Percentiles rank a stretch among this genome's conserved stretches.
Conservation (phyloP, 768 basidiomycete genomes). For the Phlegmacium glaucopus region DNA sequence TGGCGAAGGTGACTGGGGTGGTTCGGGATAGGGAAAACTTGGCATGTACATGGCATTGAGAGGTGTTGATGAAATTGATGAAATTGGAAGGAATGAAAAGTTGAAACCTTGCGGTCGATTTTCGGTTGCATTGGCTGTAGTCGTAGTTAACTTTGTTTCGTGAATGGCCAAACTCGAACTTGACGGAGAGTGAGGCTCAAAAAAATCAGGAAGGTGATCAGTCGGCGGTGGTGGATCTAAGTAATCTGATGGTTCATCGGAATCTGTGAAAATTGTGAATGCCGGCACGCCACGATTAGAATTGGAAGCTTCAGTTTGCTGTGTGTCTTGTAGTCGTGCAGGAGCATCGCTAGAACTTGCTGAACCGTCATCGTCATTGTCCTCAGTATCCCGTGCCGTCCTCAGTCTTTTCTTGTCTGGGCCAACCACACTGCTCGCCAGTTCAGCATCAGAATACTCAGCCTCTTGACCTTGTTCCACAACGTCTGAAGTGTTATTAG, state of each 20-base stretch:
- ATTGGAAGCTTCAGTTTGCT: slow-evolving; percentile 5
- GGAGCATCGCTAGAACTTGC: slow-evolving; percentile 7
- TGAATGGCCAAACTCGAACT: slow-evolving; percentile 12
- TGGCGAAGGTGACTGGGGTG: slow-evolving; percentile 58
- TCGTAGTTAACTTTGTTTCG: slow-evolving; percentile 11
- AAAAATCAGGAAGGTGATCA: slow-evolving; percentile 50
- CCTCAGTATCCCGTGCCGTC: slow-evolving; percentile 18
- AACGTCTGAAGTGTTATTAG: slow-evolving; percentile 38
- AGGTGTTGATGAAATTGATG: slow-evolving; percentile 55
- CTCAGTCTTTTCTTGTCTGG: slow-evolving; percentile 55
- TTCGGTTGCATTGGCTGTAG: slow-evolving; percentile 44
- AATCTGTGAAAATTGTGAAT: slow-evolving; percentile 16
- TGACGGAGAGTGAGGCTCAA: slow-evolving; percentile 40
- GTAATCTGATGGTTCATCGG: slow-evolving; percentile 22
- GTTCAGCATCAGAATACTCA: slow-evolving; percentile 31
- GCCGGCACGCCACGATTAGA: slow-evolving; percentile 7
- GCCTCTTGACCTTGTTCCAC: slow-evolving; percentile 42
- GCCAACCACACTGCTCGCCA: slow-evolving; percentile 34
- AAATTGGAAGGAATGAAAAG: slow-evolving; percentile 48
- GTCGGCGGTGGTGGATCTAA: slow-evolving; percentile 49
- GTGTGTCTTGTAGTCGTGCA: slow-evolving; percentile 11
- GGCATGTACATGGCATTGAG: slow-evolving; percentile 41
- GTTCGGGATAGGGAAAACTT: slow-evolving; percentile 50
- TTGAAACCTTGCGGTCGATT: slow-evolving; percentile 51
- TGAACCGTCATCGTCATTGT: not conserved